Evolutionary conservation across 352 stramenopile species (phyloP), one percentile per base, ranked within the genome.

Genomic region (Halophytophthora polymorphica): DNA sequence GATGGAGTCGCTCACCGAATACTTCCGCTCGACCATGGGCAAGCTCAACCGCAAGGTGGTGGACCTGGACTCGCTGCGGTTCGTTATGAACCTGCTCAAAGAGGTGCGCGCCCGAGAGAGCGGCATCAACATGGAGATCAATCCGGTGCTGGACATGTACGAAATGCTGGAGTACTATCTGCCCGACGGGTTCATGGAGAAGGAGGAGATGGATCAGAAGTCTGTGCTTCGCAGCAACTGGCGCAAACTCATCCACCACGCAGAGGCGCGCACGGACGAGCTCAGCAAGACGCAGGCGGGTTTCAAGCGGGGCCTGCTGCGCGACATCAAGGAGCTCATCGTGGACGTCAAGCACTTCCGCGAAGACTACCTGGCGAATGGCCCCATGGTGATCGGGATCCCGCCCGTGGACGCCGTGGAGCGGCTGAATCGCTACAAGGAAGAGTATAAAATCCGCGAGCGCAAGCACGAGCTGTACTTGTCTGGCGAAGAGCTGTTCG

Each of bases 141-240:
- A 95, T 39, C 96, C 97, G 2, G 96, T 99, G 37, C 82, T 99
- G 45, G 95, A 98, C 44, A 98, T 99, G 96, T 99, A 99, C 77
- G 88, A 93, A 48, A 98, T 99, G 92, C 80, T 98, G 17, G 90
- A 98, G 62, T 93, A 93, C 35, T 98, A 96, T 52, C 39, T 97
- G 1, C 88, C 92, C 3, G 82, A 96, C 22, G 92, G 90, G 3
- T 99, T 98, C 65, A 99, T 99, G 95, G 96, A 98, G 54, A 99
- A 99, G 58, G 94, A 99, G 58, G 97, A 99, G 62, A 98, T 99
- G 73, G 97, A 99, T 52, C 97, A 99, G 60, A 99, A 99, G 71
- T 98, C 92, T 15, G 95, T 99, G 14, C 69, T 99, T 6, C 88
- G 90, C 22, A 96, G 88, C 49, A 98, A 97, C 52, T 99, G 97